Evolutionary conservation across 306 rosid genomes (phyloP).

Genomic region (Lathyrus oleraceus): DNA sequence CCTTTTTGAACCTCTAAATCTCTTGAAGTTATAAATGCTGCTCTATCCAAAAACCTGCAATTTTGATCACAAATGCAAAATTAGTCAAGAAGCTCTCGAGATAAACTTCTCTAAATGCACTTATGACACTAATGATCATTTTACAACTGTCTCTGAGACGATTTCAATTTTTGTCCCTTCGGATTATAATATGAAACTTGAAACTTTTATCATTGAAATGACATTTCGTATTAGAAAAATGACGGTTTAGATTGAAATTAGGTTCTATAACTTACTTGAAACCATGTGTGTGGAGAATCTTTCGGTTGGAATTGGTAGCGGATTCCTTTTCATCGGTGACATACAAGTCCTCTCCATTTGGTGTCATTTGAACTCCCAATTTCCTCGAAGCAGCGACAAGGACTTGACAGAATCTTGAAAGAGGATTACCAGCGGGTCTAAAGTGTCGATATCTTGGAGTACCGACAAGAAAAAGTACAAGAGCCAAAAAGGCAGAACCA

Average conservation of each 20-base stretch:
- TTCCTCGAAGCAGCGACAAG: conserved; percentile 60
- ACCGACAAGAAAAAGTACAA: conserved; percentile 46
- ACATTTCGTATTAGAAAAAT: no score
- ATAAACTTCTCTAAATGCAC: background rate
- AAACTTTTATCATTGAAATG: background rate
- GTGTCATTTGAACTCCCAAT: conserved; percentile 36
- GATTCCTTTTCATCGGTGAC: conserved; percentile 47
- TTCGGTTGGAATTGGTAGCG: conserved; percentile 48
- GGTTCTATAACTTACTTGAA: conserved; percentile 46
- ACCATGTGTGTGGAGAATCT: conserved; percentile 57
- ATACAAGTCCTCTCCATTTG: conserved; percentile 45
- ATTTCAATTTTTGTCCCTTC: background rate
- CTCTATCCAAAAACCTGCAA: conserved; percentile 48
- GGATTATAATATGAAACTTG: background rate
- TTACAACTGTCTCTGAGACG: background rate
- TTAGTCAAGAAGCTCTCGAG: background rate
- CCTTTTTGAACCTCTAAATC: conserved; percentile 45
- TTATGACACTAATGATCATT: background rate
- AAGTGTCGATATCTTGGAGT: conserved; percentile 56
- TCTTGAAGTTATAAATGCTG: conserved; percentile 42
- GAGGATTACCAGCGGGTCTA: conserved; percentile 67
- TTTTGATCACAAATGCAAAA: conserved; percentile 6
- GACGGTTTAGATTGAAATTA: background rate
- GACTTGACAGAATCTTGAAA: conserved; percentile 66
- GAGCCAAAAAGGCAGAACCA: conserved; percentile 53